These are phyloP conservation scores for Boletellus sp. DNA, from an alignment of 768 basidiomycete genomes.

Conservation along the genomic window DNA sequence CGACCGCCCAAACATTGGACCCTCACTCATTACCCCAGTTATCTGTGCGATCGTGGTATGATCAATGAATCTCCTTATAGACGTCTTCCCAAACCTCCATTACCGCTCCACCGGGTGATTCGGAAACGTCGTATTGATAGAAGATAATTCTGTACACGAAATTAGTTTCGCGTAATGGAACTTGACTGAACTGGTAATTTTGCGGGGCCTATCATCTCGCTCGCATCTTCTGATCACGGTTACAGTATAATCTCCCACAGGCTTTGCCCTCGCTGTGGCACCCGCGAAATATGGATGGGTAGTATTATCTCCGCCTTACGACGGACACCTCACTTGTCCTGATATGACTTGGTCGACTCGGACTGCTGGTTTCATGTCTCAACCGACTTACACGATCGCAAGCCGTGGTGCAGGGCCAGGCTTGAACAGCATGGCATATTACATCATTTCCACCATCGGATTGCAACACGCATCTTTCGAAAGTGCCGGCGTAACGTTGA, in stretches of 20 bases:
- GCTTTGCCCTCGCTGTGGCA: neutral
- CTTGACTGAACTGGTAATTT: slow-evolving; percentile 6
- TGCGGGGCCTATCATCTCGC: slow-evolving; percentile 17
- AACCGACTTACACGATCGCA: neutral
- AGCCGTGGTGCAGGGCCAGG: neutral
- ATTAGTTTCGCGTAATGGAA: slow-evolving; percentile 23
- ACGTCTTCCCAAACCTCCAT: neutral
- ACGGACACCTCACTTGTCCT: neutral
- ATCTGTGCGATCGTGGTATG: slow-evolving; percentile 6
- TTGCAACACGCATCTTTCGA: neutral
- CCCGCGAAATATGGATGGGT: slow-evolving; percentile 14
- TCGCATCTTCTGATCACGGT: slow-evolving; percentile 9
- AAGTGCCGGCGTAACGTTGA: neutral
- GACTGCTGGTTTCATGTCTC: neutral
- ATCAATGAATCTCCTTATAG: slow-evolving; percentile 12
- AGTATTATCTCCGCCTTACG: slow-evolving; percentile 22
- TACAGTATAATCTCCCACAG: neutral
- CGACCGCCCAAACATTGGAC: neutral
- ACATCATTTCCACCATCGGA: neutral
- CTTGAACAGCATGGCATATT: neutral
- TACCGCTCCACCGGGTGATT: neutral
- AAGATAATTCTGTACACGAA: neutral
- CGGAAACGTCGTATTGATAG: slow-evolving; percentile 1
- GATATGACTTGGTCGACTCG: slow-evolving; percentile 13
- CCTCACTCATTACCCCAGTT: neutral